A percentile compares a stretch with the other conserved stretches of the same genome.
Conservation (phyloP, 371 early-diverging fungal species). For the Mortierella sp. region DNA sequence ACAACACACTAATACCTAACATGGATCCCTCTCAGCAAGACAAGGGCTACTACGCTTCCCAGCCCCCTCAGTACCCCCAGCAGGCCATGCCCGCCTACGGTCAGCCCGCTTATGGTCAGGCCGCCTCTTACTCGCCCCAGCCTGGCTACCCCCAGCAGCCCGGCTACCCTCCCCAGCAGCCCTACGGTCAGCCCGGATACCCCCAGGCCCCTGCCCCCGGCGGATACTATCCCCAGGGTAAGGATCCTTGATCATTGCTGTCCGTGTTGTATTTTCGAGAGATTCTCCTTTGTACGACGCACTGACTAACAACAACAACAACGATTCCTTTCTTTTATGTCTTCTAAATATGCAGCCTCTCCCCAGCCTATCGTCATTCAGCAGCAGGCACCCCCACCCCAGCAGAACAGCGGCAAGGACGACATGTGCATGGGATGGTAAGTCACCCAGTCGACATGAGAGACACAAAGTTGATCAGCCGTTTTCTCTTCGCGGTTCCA, state of each 20-base stretch:
- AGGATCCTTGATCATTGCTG: background rate
- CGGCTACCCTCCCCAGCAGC: slow-evolving; percentile 22
- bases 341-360: slow-evolving; percentile 16
- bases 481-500: too few relatives aligned
- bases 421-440: slow-evolving; percentile 50
- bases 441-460: background rate
- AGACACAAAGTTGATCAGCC: background rate
- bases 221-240: slow-evolving; percentile 43
- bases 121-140: slow-evolving; percentile 41
- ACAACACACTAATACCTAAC: background rate
- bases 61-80: slow-evolving; percentile 58
- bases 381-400: slow-evolving; percentile 30
- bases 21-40: slow-evolving; percentile 27
- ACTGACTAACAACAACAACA: background rate
- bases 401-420: slow-evolving; percentile 31
- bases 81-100: slow-evolving; percentile 50
- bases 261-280: background rate
- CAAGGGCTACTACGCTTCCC: slow-evolving; percentile 53
- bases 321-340: background rate
- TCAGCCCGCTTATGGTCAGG: slow-evolving; percentile 50
- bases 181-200: slow-evolving; percentile 35
- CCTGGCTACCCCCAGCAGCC: slow-evolving; percentile 19
- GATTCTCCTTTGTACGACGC: background rate
- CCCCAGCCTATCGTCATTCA: slow-evolving; percentile 39
- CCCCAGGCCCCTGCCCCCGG: slow-evolving; percentile 27